A percentile compares a stretch with the other conserved stretches of the same genome.
Evolutionary conservation across 2,329 filamentous ascomycete species (phyloP).

Genomic region (Nemania bipapillata): DNA sequence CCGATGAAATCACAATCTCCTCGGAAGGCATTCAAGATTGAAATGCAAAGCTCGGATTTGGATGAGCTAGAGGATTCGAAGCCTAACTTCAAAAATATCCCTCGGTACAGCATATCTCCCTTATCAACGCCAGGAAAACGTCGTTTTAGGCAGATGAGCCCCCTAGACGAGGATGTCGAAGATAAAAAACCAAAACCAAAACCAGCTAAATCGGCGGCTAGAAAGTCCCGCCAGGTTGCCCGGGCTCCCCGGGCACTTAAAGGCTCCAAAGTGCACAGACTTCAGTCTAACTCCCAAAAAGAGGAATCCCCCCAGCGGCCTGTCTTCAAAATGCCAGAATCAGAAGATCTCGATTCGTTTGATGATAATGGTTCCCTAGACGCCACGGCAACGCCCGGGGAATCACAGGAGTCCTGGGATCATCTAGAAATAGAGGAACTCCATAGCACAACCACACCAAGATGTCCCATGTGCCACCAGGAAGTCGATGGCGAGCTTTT

Average conservation of each 20-base stretch:
- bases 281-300: constrained; percentile 16
- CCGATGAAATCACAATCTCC: constrained; percentile 24
- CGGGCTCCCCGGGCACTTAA: background rate
- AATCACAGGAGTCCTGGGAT: constrained; percentile 36
- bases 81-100: constrained; percentile 31
- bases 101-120: constrained; percentile 25
- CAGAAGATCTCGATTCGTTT: constrained; percentile 43
- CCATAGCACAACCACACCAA: constrained; percentile 42
- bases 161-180: constrained; percentile 11
- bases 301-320: constrained; percentile 38
- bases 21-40: constrained; percentile 26
- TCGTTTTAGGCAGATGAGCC: constrained; percentile 19
- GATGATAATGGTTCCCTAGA: constrained; percentile 34
- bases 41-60: constrained; percentile 15
- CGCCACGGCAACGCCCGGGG: constrained; percentile 16
- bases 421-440: constrained; percentile 31
- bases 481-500: constrained; percentile 67
- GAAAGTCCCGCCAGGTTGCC: background rate
- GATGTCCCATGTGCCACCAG: constrained; percentile 75
- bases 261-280: constrained; percentile 20
- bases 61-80: constrained; percentile 29
- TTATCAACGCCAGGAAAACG: constrained; percentile 23
- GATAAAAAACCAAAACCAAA: constrained; percentile 10
- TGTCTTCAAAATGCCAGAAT: constrained; percentile 44
- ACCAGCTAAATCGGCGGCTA: background rate